These are phyloP conservation scores for Colletotrichum sp. DNA, from an alignment of 2,329 filamentous ascomycete species.

Conservation along the genomic window DNA sequence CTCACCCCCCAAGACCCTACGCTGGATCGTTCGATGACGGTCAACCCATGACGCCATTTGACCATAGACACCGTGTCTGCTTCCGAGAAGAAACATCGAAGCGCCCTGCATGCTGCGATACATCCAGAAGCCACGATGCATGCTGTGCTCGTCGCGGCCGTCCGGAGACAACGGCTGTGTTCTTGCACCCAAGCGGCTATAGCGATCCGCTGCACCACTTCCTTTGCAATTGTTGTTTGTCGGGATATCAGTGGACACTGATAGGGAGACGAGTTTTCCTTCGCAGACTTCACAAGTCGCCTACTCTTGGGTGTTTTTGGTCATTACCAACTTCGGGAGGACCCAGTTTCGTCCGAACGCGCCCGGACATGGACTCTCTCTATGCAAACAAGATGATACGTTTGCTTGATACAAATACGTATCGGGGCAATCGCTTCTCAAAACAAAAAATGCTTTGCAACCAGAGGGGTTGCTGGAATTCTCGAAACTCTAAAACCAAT, in stretches of 20 bases:
- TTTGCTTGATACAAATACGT: neutral
- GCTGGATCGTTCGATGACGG: neutral
- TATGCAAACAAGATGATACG: too few relatives aligned
- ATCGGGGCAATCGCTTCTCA: neutral
- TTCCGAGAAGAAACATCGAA: neutral
- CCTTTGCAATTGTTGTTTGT: neutral
- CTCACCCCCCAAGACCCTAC: neutral
- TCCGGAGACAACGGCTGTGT: neutral
- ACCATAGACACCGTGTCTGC: neutral
- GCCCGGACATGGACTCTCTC: too few relatives aligned
- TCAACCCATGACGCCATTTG: neutral
- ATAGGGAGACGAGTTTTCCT: neutral
- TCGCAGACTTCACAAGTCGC: neutral
- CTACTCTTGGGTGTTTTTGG: neutral
- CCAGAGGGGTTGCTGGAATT: neutral
- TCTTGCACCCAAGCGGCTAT: neutral
- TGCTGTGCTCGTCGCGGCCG: neutral
- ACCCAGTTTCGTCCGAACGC: neutral
- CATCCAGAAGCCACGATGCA: neutral
- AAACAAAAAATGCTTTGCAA: neutral
- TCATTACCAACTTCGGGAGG: neutral
- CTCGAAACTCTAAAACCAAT: neutral
- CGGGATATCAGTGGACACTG: neutral
- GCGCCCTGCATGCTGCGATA: neutral
- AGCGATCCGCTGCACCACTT: neutral